Conservation (phyloP, 768 basidiomycete genomes). For the Mrakia gelida region DNA sequence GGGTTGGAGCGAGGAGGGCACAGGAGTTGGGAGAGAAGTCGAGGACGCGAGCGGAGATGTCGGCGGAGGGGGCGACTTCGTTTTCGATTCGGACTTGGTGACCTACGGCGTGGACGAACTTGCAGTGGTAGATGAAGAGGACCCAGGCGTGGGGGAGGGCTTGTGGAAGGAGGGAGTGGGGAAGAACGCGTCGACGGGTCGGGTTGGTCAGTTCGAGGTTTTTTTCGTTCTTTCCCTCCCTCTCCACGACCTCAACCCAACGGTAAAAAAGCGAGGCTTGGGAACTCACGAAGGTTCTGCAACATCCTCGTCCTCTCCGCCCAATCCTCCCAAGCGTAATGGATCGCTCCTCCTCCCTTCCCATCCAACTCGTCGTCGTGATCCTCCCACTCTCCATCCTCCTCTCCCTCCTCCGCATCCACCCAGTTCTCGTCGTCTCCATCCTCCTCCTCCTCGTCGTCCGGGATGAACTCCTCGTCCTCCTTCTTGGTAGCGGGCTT, state of each 20-base stretch:
- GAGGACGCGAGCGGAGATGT: conserved; percentile 28
- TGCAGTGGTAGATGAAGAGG: conserved; percentile 27
- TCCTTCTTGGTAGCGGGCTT: not conserved
- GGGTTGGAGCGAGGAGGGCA: conserved; percentile 3
- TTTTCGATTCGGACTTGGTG: too few species aligned
- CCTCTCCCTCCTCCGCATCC: conserved; percentile 11
- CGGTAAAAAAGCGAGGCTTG: not conserved
- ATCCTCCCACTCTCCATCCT: conserved; percentile 17
- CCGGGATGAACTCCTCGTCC: too few species aligned
- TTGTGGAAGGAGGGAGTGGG: not conserved
- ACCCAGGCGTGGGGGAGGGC: conserved; percentile 25
- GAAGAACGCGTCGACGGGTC: not conserved
- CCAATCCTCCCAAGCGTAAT: conserved; percentile 27
- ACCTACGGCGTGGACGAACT: conserved; percentile 27
- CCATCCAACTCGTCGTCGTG: not conserved
- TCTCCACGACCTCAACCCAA: not conserved
- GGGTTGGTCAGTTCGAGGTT: not conserved
- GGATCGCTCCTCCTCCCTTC: conserved; percentile 13
- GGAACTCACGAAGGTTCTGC: conserved; percentile 18
- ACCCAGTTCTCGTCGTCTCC: not conserved
- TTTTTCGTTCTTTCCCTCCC: not conserved
- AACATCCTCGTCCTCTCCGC: conserved; percentile 14
- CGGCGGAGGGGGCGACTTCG: not conserved
- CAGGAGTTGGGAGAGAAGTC: conserved; percentile 31
- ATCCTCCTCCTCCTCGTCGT: not conserved